Evolutionary conservation across 2,329 filamentous ascomycete species (phyloP), one percentile per base, ranked within the genome.

Genomic region (Cadophora luteo-olivacea): DNA sequence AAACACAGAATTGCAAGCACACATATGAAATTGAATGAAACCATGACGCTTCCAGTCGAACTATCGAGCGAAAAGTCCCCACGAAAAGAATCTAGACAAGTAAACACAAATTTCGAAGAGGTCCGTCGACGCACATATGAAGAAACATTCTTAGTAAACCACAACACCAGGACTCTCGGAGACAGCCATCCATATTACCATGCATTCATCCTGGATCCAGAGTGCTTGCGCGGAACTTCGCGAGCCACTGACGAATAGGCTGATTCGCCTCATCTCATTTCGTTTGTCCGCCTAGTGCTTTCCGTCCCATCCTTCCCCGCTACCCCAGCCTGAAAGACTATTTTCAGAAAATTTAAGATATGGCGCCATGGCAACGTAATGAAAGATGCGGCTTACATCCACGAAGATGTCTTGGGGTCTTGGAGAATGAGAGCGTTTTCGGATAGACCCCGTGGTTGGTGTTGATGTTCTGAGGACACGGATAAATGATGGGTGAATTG

Each of bases 161-260:
- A 22, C 6, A 49, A 49, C n/a, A 22, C 12, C 45, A 5, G 8
- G 41, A 22, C 25, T 24, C 29, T n/a, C 60, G 41, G 60, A 33
- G 6, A 33, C 22, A 48, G 45, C 36, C 33, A 32, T 66, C 64
- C 57, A 66, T 66, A 66, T 66, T 61, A 19, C 22, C 19, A 11
- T 55, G 57, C 36, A 66, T 66, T 66, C 48, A 61, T 4, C 64
- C 49, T 51, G 29, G 22, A 61, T 54, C 64, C 64, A 61, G 48
- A 66, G 64, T 66, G 36, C 64, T 22, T 49, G 45, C 45, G n/a
- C 45, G 7, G n/a, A 49, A 7, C n/a, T 22, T 49, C 45, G 45
- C 33, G 36, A 60, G n/a, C 33, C 38, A 25, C 11, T 25, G n/a
- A n/a, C 22, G 57, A 60, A 60, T 25, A 60, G 57, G 22, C 57